Evolutionary conservation across 1,284 basidiomycete species (phyloP).

Genomic region (Uromyces viciae-fabae): DNA sequence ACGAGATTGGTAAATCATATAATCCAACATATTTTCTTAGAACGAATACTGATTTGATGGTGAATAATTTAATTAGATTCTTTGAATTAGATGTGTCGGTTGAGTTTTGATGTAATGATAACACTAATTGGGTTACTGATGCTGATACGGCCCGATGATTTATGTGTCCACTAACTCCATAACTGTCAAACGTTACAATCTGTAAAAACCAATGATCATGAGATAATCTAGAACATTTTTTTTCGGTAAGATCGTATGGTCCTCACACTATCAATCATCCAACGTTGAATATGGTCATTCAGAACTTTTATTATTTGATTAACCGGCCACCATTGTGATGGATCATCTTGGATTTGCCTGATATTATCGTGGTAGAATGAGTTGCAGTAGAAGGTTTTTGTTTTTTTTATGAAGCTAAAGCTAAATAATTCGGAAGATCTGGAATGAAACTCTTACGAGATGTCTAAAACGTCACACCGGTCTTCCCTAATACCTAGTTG

Average conservation of each 20-base stretch:
- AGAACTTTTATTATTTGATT: conserved; percentile 64
- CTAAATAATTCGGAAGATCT: neutral
- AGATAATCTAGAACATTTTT: conserved; percentile 16
- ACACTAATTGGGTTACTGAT: conserved; percentile 13
- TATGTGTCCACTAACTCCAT: conserved; percentile 78
- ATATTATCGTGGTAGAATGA: no score
- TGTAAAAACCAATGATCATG: conserved; percentile 53
- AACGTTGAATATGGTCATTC: conserved; percentile 61
- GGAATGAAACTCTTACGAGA: conserved; percentile 55
- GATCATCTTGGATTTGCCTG: conserved; percentile 74
- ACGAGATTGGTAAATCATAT: conserved; percentile 45
- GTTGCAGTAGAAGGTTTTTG: neutral
- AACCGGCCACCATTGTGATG: conserved; percentile 67
- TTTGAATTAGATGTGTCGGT: conserved; percentile 33
- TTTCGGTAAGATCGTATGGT: neutral
- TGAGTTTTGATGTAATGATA: conserved; percentile 14
- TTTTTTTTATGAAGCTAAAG: neutral
- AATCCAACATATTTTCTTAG: conserved; percentile 39
- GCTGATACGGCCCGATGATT: conserved; percentile 80
- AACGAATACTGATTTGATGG: conserved; percentile 57
- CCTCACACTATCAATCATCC: conserved; percentile 67
- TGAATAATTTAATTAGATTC: conserved; percentile 59
- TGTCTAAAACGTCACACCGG: conserved; percentile 70
- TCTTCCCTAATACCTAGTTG: conserved; percentile 37
- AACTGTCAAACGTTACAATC: conserved; percentile 84